Percentiles rank a stretch among this genome's conserved stretches.
Conservation (phyloP, 78 protist species). For the Acrasis kona region DNA sequence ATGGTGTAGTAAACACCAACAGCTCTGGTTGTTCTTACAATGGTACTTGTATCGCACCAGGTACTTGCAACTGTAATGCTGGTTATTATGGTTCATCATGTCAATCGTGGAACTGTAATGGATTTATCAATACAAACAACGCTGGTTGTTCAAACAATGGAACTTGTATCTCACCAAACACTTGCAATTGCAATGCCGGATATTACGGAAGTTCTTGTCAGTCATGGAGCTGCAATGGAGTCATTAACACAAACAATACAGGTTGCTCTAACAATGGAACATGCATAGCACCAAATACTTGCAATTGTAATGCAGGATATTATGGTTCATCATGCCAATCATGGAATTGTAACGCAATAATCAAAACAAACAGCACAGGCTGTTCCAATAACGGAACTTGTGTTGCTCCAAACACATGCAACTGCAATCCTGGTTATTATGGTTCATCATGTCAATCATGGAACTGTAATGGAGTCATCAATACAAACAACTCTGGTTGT, state of each 20-base stretch:
- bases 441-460: background rate
- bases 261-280: background rate
- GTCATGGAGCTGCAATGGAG: background rate
- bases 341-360: background rate
- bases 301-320: background rate
- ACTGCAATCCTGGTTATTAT: background rate
- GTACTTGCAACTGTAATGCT: background rate
- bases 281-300: background rate
- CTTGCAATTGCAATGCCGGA: background rate
- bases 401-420: background rate
- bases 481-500: background rate
- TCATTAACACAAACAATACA: background rate
- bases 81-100: background rate
- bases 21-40: background rate
- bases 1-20: background rate
- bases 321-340: background rate
- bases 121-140: background rate
- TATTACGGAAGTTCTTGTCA: background rate
- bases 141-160: background rate
- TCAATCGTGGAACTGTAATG: background rate
- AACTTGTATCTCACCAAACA: background rate
- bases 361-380: background rate
- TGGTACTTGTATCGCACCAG: background rate
- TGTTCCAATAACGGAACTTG: background rate
- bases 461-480: too few relatives aligned